A percentile compares a stretch with the other conserved stretches of the same genome.
These are phyloP conservation scores for Trypanosoma mega DNA, from an alignment of 208 protist species.

Conservation along the genomic window DNA sequence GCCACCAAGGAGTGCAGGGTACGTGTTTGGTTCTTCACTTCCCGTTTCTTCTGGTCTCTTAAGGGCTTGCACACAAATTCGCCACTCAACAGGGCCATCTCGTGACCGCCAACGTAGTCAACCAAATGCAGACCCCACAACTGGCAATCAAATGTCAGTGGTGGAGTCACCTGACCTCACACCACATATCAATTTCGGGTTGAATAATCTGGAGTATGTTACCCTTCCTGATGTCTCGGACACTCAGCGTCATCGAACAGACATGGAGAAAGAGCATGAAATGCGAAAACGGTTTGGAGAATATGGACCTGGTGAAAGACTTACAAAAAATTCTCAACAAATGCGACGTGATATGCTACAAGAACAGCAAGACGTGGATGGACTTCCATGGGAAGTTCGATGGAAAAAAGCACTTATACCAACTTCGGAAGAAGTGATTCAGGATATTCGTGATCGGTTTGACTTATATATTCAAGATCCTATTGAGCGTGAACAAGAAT, in stretches of 20 bases:
- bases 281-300: constrained; percentile 76
- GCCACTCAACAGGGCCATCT: constrained; percentile 46
- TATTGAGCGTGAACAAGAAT: constrained; percentile 89
- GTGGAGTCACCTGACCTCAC: constrained; percentile 77
- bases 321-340: constrained; percentile 72
- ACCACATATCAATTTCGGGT: constrained; percentile 70
- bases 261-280: constrained; percentile 76
- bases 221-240: constrained; percentile 61
- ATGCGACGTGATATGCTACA: constrained; percentile 78
- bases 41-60: too few species aligned
- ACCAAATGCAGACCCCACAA: constrained; percentile 68
- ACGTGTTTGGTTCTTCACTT: neutral
- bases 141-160: constrained; percentile 75
- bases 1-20: neutral
- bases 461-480: constrained; percentile 87
- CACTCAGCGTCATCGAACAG: constrained; percentile 46
- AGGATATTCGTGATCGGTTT: constrained; percentile 88
- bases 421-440: constrained; percentile 85
- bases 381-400: constrained; percentile 87
- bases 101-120: constrained; percentile 67
- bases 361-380: constrained; percentile 87
- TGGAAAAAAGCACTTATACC: constrained; percentile 84
- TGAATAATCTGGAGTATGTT: constrained; percentile 79
- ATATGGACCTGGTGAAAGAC: constrained; percentile 76
- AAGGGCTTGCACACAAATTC: too few species aligned